Evolutionary conservation across 805 yeast genomes (phyloP), one percentile per base, ranked within the genome.

Genomic region (Blastobotrys peoriensis): DNA sequence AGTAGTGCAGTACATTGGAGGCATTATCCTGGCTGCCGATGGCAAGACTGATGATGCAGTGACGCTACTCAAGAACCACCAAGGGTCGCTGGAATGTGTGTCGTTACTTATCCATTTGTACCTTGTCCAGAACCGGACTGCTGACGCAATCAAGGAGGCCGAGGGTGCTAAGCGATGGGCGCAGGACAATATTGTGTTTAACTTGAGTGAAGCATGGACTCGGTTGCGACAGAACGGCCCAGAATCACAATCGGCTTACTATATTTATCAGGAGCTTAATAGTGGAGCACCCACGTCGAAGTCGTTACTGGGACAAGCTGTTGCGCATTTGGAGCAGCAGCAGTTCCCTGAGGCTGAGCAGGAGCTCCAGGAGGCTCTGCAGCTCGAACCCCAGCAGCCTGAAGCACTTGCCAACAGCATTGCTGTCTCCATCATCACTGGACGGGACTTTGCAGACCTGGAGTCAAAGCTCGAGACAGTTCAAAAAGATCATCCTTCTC

Each of bases 271-370:
- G 64, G 98, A 91, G 65, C 69, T 84, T 46, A 79, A 83, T 47
- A 74, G 77, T 27, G 69, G 73, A 47, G 60, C 71, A 39, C 61
- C 67, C 27, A 64, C 73, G 21, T 68, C 71, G 58, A 74, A 75
- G 54, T 67, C 76, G 15, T 73, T 83, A 53, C 57, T 76, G 28
- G 81, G 83, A 33, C 76, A 87, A 57, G 74, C 87, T 36, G 83
- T 80, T 8, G 71, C 88, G 48, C 87, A 89, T 50, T 66, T 89
- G 55, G 87, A 86, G 66, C 75, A 87, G 61, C 78, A 80, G 41
- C 84, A 89, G 58, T 69, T 78, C 45, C 91, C 89, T 2, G 97
- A 91, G 65, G 89, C 96, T 6, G 74, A 75, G 47, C 86, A 85
- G 50, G 69, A 65, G 9, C 44, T 69, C 22, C 40, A 51, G 34